Base-by-base conservation (phyloP, 352 stramenopile species). In the Pythium utonaiense region DNA sequence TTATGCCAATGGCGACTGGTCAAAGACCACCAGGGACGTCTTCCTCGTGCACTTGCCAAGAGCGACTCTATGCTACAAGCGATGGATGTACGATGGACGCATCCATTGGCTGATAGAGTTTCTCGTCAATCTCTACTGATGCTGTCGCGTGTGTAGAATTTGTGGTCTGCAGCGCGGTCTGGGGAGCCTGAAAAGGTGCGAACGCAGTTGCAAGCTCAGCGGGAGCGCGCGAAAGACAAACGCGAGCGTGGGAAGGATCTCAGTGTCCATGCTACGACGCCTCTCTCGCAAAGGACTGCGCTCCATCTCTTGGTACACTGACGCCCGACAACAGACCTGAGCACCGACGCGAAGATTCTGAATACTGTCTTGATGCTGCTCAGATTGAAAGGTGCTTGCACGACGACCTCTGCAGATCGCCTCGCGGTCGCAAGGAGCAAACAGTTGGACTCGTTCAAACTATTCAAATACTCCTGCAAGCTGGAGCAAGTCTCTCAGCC, bases 281-380 rank as follows among this genome's bases (percentile, higher is more conserved):
- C 42, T 9, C 48, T 70, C 50, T 61, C 66, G 13, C 22, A 65
- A 13, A 66, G 78, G 22, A 88, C 73, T 0, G 69, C 69, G 21
- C 67, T 90, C 14, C 80, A 88, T 54, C 14, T 90, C 7, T 57
- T 57, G 41, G 80, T 89, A 76, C 7, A 17, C n/a, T n/a, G n/a
- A n/a, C n/a, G n/a, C n/a, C n/a, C n/a, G n/a, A n/a, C n/a, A n/a
- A n/a, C n/a, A n/a, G n/a, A n/a, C n/a, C n/a, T n/a, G n/a, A n/a
- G n/a, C n/a, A n/a, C n/a, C n/a, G n/a, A n/a, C n/a, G n/a, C n/a
- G n/a, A n/a, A n/a, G n/a, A n/a, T n/a, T n/a, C n/a, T n/a, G 31
- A 36, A 36, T 13, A 36, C 31, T 36, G 31, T 36, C 31, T 36
- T 22, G 14, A 17, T 30, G n/a, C 42, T 50, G 8, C 24, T 12